Evolutionary conservation across 2,329 filamentous ascomycete species (phyloP), one percentile per base, ranked within the genome.

Genomic region (Didymella pomorum): DNA sequence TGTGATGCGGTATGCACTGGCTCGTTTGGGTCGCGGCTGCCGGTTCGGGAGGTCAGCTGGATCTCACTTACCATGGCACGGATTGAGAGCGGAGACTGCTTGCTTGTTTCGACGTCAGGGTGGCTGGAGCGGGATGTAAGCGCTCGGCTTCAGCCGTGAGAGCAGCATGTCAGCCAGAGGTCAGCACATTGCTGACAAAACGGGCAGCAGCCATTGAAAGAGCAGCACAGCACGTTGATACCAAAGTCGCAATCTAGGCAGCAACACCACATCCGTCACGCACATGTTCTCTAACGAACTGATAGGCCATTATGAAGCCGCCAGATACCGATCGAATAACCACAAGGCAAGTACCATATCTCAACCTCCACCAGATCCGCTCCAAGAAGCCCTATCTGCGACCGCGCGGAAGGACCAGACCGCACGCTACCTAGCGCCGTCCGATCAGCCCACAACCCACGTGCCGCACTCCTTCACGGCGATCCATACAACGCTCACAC

Each of bases 41-140:
- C 41, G 41, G 47, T 42, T 47, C 41, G 26, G 23, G 3, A 28
- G 43, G 55, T 58, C 55, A 52, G 48, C 55, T 58, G 55, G 33
- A 46, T 37, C 21, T 37, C 9, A 25, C 42, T 52, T n/a, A 20
- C 11, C 9, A 41, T 31, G 26, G 26, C n/a, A n/a, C n/a, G 29
- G 41, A 44, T 29, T 7, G 26, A 37, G 29, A 20, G 37, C n/a
- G 25, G 47, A 43, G 18, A 25, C 23, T 44, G 29, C 48, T 52
- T 52, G 55, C 49, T 52, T 58, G 18, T 49, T 37, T 44, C 35
- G 42, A 56, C 47, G 39, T 50, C 52, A 14, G 25, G 23, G 9
- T 23, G 18, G 28, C 29, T 25, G 46, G 26, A 49, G 31, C 25
- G 31, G 42, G 33, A 18, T 23, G 43, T 48, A 58, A 52, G 49